A percentile compares a stretch with the other conserved stretches of the same genome.
phyloP scores from a whole-genome alignment of 2,329 filamentous ascomycete genomes.

The Dothidotthia symphoricarpi region DNA sequence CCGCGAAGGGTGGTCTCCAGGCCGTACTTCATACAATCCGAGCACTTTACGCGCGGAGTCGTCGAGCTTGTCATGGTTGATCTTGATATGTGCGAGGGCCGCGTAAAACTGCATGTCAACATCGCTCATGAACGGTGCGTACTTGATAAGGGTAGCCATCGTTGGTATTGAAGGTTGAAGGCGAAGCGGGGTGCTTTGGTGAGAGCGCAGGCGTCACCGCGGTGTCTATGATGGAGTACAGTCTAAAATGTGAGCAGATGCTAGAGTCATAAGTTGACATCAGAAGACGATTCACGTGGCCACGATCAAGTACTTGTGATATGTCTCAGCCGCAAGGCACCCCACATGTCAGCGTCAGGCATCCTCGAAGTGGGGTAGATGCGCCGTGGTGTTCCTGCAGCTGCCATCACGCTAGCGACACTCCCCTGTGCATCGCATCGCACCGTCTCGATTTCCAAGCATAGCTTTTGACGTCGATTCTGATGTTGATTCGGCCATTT shows the following conservation, averaged over 20 bases:
- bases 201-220: not conserved
- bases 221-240: not conserved
- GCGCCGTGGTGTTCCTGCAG: too few relatives aligned
- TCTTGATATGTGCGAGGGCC: constrained; percentile 86
- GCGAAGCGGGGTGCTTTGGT: constrained; percentile 1
- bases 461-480: too few relatives aligned
- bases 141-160: constrained; percentile 58
- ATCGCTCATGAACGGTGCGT: constrained; percentile 87
- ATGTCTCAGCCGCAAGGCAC: too few relatives aligned
- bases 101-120: constrained; percentile 96
- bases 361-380: too few relatives aligned
- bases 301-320: not conserved
- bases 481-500: too few relatives aligned
- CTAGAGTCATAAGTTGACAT: constrained; percentile 19
- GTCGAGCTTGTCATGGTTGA: constrained; percentile 95
- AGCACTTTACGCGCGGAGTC: constrained; percentile 84
- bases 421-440: too few relatives aligned
- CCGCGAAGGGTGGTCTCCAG: constrained; percentile 66
- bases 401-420: too few relatives aligned
- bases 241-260: too few relatives aligned
- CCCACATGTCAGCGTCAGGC: too few relatives aligned
- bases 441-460: too few relatives aligned
- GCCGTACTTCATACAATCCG: constrained; percentile 83
- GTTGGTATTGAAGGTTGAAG: constrained; percentile 4
- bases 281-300: not conserved